Percentiles rank a stretch among this genome's conserved stretches.
phyloP scores from a whole-genome alignment of 1,139 yeast genomes.

The Taphrina sp. region DNA sequence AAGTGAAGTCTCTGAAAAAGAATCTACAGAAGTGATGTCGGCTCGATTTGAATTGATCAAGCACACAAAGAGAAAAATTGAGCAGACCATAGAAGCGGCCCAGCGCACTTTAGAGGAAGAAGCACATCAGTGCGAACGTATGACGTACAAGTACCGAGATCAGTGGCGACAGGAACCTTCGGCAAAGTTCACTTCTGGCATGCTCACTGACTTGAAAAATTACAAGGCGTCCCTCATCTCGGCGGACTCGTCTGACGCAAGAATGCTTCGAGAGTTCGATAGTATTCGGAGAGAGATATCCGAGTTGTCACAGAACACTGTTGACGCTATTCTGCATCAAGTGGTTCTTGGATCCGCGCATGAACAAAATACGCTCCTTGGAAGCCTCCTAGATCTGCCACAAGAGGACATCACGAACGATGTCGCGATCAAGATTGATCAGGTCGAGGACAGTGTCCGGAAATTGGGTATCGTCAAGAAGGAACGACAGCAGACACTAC shows the following conservation, averaged over 20 bases:
- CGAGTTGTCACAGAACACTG: background rate
- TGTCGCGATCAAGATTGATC: slow-evolving; percentile 52
- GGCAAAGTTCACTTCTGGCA: slow-evolving; percentile 42
- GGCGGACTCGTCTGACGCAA: slow-evolving; percentile 66
- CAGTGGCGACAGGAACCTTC: slow-evolving; percentile 49
- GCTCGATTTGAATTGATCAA: background rate
- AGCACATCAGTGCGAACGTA: slow-evolving; percentile 44
- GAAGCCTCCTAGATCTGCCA: slow-evolving; percentile 58
- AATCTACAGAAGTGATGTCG: slow-evolving; percentile 10
- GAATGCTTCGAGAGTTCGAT: slow-evolving; percentile 36
- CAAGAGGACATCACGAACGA: slow-evolving; percentile 43
- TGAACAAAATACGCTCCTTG: slow-evolving; percentile 38
- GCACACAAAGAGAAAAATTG: slow-evolving; percentile 33
- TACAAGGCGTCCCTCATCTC: slow-evolving; percentile 65
- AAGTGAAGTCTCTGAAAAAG: slow-evolving; percentile 36
- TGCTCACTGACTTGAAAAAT: slow-evolving; percentile 54
- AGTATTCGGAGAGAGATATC: background rate
- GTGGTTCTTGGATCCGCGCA: background rate
- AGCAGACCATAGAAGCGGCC: slow-evolving; percentile 45
- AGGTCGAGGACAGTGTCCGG: slow-evolving; percentile 49
- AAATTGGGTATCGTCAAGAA: slow-evolving; percentile 53
- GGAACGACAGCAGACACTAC: slow-evolving; percentile 61
- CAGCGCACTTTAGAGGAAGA: slow-evolving; percentile 48
- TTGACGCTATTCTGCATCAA: slow-evolving; percentile 10
- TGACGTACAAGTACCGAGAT: slow-evolving; percentile 45